Percentiles rank a stretch among this genome's conserved stretches.
phyloP scores from a whole-genome alignment of 2,329 filamentous ascomycete species.

The Cercospora berteroae region DNA sequence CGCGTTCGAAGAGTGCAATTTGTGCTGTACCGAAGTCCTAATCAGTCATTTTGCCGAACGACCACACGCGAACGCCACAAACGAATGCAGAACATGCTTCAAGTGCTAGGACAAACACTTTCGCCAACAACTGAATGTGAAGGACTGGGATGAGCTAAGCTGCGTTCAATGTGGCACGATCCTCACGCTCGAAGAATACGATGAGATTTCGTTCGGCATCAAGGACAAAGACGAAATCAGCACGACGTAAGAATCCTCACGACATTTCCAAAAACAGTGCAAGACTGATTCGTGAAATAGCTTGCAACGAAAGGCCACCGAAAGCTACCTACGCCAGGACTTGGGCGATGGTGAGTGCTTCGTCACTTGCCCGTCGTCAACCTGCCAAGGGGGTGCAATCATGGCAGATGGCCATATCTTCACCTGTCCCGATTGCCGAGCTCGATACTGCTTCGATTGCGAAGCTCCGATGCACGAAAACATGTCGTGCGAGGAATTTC shows the following conservation, averaged over 20 bases:
- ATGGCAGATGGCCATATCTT: conserved; percentile 17
- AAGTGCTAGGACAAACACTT: conserved; percentile 9
- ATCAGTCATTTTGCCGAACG: not conserved
- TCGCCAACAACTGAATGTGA: not conserved
- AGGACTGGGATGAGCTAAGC: conserved; percentile 11
- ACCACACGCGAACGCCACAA: not conserved
- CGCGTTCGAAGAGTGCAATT: conserved; percentile 1
- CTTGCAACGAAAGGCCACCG: conserved; percentile 10
- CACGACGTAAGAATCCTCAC: too few species aligned
- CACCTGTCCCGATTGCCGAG: conserved; percentile 8
- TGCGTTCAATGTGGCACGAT: conserved; percentile 8
- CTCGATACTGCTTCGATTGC: conserved; percentile 14
- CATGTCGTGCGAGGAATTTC: conserved; percentile 3
- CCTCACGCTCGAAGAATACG: not conserved
- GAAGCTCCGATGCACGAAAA: conserved; percentile 14
- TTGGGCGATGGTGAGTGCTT: conserved; percentile 2
- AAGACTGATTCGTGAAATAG: not conserved
- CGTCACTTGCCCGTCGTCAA: conserved; percentile 5
- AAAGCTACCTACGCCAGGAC: not conserved
- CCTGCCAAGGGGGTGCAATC: conserved; percentile 1
- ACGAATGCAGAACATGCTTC: not conserved
- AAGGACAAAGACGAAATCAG: not conserved
- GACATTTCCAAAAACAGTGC: not conserved
- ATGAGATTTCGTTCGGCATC: not conserved
- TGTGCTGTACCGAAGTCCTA: conserved; percentile 2